A percentile compares a stretch with the other conserved stretches of the same genome.
These are phyloP conservation scores for Musa itinerans DNA, from an alignment of 176 grass and related monocot genomes.

Conservation along the genomic window DNA sequence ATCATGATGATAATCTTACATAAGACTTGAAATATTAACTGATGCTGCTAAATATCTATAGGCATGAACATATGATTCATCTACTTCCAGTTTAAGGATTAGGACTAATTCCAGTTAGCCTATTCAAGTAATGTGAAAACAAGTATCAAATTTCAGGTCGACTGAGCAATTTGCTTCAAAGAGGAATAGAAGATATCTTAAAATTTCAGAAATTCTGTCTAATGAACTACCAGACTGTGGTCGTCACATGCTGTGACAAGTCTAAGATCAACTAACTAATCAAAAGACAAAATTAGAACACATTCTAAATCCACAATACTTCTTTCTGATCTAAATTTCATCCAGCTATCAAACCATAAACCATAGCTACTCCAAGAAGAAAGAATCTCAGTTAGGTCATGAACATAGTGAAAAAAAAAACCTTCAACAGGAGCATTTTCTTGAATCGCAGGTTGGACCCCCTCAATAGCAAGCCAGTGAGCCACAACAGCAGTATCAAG, in stretches of 20 bases:
- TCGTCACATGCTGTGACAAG: neutral
- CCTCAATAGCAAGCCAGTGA: constrained; percentile 94
- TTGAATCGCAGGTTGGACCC: constrained; percentile 81
- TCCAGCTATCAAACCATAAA: neutral
- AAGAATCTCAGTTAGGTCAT: constrained; percentile 3
- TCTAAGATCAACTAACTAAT: neutral
- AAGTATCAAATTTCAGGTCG: neutral
- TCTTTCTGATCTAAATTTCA: neutral
- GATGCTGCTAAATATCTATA: neutral
- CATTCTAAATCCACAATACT: neutral
- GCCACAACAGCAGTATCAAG: constrained; percentile 71
- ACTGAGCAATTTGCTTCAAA: neutral
- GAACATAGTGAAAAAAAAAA: constrained; percentile 19
- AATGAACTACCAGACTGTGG: neutral
- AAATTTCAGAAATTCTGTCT: neutral
- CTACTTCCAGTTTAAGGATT: neutral
- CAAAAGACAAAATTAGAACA: too few relatives aligned
- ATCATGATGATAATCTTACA: too few relatives aligned
- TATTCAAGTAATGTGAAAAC: neutral
- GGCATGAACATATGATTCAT: neutral
- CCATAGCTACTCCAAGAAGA: neutral
- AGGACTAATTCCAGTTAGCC: too few relatives aligned
- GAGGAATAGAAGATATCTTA: neutral
- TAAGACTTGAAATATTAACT: neutral
- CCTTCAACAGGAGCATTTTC: constrained; percentile 84